Conservation (phyloP, 371 early-diverging fungal genomes). For the Batkoa obscura region DNA sequence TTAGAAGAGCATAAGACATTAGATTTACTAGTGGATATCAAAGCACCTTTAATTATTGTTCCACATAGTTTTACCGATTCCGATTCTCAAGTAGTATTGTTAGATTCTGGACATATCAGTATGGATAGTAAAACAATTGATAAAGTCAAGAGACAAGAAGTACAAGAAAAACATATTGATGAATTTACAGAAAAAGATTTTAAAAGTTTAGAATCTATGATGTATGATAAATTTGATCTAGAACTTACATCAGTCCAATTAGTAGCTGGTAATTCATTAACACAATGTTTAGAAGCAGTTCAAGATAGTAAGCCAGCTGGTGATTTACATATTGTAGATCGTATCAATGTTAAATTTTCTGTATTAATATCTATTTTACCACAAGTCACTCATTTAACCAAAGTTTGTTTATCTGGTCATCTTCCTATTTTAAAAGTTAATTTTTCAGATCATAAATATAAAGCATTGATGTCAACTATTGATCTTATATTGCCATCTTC, state of each 20-base stretch:
- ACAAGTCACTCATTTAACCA: slow-evolving; percentile 48
- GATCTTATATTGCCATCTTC: slow-evolving; percentile 27
- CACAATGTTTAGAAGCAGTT: slow-evolving; percentile 47
- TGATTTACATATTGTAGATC: slow-evolving; percentile 64
- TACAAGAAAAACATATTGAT: slow-evolving; percentile 41
- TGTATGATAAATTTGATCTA: slow-evolving; percentile 83
- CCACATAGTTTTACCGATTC: slow-evolving; percentile 51
- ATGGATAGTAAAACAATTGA: slow-evolving; percentile 67
- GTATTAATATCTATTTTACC: slow-evolving; percentile 74
- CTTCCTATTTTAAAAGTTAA: slow-evolving; percentile 74
- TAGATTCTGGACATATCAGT: slow-evolving; percentile 86
- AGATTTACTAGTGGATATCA: slow-evolving; percentile 82
- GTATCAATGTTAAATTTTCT: slow-evolving; percentile 64
- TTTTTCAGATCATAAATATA: slow-evolving; percentile 87
- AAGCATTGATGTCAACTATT: slow-evolving; percentile 64
- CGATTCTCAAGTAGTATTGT: slow-evolving; percentile 46
- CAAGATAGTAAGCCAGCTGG: slow-evolving; percentile 20
- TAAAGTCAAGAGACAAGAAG: slow-evolving; percentile 36
- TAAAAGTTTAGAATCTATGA: slow-evolving; percentile 43
- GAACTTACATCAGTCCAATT: slow-evolving; percentile 65
- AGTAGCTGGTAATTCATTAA: slow-evolving; percentile 56
- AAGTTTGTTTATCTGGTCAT: slow-evolving; percentile 58
- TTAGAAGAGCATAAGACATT: slow-evolving; percentile 74
- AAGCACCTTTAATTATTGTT: slow-evolving; percentile 91
- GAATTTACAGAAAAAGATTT: slow-evolving; percentile 42